These are phyloP conservation scores for Alnus rubra DNA, from an alignment of 306 rosid genomes.

Conservation along the genomic window DNA sequence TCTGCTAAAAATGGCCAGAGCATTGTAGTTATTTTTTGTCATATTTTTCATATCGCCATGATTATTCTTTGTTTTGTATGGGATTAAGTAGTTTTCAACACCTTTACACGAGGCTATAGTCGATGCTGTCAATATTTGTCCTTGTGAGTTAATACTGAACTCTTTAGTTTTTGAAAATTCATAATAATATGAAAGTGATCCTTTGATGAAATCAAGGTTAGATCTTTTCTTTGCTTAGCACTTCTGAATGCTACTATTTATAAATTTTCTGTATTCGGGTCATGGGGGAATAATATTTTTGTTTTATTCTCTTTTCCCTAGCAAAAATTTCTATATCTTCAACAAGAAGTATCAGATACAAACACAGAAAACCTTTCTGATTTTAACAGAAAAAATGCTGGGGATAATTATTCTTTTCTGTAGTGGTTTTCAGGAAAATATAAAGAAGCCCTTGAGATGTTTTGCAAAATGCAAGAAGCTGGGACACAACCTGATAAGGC, in stretches of 20 bases:
- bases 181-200: background rate
- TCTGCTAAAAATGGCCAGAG: background rate
- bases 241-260: background rate
- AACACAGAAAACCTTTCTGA: background rate
- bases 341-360: background rate
- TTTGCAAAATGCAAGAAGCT: constrained; percentile 75
- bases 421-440: constrained; percentile 57
- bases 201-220: background rate
- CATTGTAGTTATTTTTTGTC: background rate
- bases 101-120: background rate
- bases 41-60: background rate
- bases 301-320: background rate
- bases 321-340: background rate
- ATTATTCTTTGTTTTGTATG: too few relatives aligned
- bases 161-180: background rate
- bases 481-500: constrained; percentile 81
- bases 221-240: background rate
- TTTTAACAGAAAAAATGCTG: background rate
- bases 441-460: constrained; percentile 75
- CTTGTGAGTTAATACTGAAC: background rate
- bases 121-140: background rate
- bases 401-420: constrained; percentile 18
- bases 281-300: background rate
- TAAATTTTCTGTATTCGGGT: background rate
- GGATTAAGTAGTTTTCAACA: background rate